A percentile compares a stretch with the other conserved stretches of the same genome.
These are phyloP conservation scores for Kodamaea fungicola DNA, from an alignment of 1,139 yeast species.

Conservation along the genomic window DNA sequence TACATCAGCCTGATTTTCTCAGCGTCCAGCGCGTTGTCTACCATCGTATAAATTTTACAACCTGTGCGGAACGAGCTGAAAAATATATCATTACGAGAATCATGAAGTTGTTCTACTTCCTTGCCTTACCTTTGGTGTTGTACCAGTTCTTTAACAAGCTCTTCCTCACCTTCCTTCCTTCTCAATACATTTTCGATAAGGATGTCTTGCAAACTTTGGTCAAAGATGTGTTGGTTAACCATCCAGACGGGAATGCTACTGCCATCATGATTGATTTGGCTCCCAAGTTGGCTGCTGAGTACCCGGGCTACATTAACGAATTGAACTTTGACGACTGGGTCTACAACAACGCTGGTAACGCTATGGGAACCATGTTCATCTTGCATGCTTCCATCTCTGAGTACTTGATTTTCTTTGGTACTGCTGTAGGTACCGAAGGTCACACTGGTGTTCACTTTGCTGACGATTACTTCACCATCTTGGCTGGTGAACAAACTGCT, in stretches of 20 bases:
- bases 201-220: slow-evolving; percentile 46
- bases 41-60: neutral
- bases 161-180: slow-evolving; percentile 66
- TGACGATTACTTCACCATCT: slow-evolving; percentile 90
- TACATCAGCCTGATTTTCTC: too few relatives aligned
- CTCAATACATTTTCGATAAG: slow-evolving; percentile 56
- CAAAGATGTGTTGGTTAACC: slow-evolving; percentile 47
- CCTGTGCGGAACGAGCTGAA: neutral
- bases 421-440: slow-evolving; percentile 83
- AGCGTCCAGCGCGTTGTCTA: neutral
- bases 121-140: slow-evolving; percentile 19
- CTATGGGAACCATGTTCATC: slow-evolving; percentile 97
- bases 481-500: slow-evolving; percentile 75
- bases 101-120: slow-evolving; percentile 15
- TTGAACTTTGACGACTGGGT: slow-evolving; percentile 83
- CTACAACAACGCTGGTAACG: slow-evolving; percentile 97
- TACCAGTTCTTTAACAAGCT: slow-evolving; percentile 39
- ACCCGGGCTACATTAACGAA: slow-evolving; percentile 63
- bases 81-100: neutral
- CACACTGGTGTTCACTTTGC: slow-evolving; percentile 95
- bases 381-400: slow-evolving; percentile 95
- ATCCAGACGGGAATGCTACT: slow-evolving; percentile 60
- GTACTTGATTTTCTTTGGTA: slow-evolving; percentile 49
- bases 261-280: slow-evolving; percentile 62
- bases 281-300: slow-evolving; percentile 54